phyloP scores from a whole-genome alignment of 768 basidiomycete genomes.

The Clitopilus passeckerianus region DNA sequence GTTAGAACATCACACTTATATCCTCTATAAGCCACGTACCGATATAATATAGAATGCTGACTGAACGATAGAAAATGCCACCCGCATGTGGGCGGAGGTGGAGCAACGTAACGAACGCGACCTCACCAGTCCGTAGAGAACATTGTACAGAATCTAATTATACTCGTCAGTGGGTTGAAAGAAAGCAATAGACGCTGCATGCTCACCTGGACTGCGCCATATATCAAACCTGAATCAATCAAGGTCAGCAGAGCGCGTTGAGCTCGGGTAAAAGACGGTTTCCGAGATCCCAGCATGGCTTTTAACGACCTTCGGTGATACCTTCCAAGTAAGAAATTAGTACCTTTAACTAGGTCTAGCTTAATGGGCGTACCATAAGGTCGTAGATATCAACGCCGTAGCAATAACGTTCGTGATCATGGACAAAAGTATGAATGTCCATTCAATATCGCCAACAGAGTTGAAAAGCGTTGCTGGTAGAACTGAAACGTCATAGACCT shows the following conservation, averaged over 20 bases:
- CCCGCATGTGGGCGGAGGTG: background rate
- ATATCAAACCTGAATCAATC: background rate
- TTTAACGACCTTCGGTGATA: background rate
- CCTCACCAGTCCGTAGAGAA: background rate
- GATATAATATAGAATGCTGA: background rate
- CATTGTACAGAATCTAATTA: background rate
- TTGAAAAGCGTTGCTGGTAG: background rate
- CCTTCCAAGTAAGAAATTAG: background rate
- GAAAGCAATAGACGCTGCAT: background rate
- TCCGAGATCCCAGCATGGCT: background rate
- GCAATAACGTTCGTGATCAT: background rate
- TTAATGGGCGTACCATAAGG: background rate
- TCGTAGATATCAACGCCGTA: background rate
- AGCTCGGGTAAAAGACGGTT: background rate
- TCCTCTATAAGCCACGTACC: background rate
- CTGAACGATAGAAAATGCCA: background rate
- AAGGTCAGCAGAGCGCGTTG: background rate
- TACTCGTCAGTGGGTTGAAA: background rate
- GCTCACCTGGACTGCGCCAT: background rate
- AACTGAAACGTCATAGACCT: background rate
- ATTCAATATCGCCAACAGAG: background rate
- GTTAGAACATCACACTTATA: background rate
- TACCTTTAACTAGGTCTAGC: background rate
- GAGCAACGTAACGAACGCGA: background rate
- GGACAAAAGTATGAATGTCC: background rate